Percentiles rank a stretch among this genome's conserved stretches.
Conservation (phyloP, 169 alveolate species). For the Plasmodium gonderi region DNA sequence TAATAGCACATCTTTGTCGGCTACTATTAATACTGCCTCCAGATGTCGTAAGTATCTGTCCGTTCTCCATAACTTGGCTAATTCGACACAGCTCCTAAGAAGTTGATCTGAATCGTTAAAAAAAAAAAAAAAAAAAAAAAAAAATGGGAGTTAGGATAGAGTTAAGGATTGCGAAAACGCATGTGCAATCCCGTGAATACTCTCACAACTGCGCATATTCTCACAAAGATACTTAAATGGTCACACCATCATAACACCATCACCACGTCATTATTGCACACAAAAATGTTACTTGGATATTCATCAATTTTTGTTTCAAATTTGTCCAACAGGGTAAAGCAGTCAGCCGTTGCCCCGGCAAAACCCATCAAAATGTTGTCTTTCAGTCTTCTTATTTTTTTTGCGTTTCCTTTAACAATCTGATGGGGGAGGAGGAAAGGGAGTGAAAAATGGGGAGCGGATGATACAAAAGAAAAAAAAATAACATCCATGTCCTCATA, state of each 20-base stretch:
- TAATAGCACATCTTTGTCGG: constrained; percentile 83
- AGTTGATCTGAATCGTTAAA: constrained; percentile 81
- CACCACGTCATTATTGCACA: neutral
- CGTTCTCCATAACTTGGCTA: constrained; percentile 89
- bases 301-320: constrained; percentile 87
- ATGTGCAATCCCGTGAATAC: neutral
- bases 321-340: constrained; percentile 85
- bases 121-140: neutral
- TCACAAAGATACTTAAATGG: neutral
- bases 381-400: constrained; percentile 78
- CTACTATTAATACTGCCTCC: constrained; percentile 87
- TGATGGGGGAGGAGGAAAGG: constrained; percentile 8
- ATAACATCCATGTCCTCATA: neutral
- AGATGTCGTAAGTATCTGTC: constrained; percentile 84
- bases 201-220: neutral
- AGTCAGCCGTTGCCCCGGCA: constrained; percentile 91
- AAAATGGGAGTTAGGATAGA: neutral
- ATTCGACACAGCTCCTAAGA: constrained; percentile 86
- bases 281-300: constrained; percentile 80
- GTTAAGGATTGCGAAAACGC: neutral
- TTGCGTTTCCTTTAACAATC: constrained; percentile 84
- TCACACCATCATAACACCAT: no score
- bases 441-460: neutral
- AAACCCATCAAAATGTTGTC: constrained; percentile 83
- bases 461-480: constrained; percentile 2